Conservation (phyloP, 2,329 filamentous ascomycete species). For the Fusarium solani-melongenae region DNA sequence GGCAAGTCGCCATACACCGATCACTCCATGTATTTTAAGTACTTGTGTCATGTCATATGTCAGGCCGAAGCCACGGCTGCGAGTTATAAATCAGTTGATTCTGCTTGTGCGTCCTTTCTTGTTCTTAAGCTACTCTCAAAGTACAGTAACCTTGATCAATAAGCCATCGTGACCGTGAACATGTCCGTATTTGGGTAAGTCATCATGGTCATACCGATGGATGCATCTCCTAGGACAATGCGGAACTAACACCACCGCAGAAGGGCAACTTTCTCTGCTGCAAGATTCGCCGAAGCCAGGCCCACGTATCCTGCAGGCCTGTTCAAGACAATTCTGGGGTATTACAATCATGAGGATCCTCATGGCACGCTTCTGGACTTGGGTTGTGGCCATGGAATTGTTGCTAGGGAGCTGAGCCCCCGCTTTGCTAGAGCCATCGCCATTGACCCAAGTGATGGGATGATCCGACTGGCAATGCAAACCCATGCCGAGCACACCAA, state of each 20-base stretch:
- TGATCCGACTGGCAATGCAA: slow-evolving; percentile 63
- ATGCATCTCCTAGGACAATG: background rate
- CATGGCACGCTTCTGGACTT: slow-evolving; percentile 62
- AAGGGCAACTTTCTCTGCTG: slow-evolving; percentile 65
- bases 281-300: slow-evolving; percentile 69
- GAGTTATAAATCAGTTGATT: background rate
- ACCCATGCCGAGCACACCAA: slow-evolving; percentile 54
- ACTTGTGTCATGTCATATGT: background rate
- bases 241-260: slow-evolving; percentile 46
- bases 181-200: slow-evolving; percentile 44
- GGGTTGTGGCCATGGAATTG: slow-evolving; percentile 72
- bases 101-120: background rate
- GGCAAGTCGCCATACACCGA: slow-evolving; percentile 31
- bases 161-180: background rate
- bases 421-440: slow-evolving; percentile 63
- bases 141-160: background rate
- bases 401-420: slow-evolving; percentile 64
- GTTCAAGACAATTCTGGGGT: slow-evolving; percentile 64
- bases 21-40: background rate
- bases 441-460: slow-evolving; percentile 67
- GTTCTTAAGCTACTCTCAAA: background rate
- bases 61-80: background rate
- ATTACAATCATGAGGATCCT: slow-evolving; percentile 56
- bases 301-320: slow-evolving; percentile 67
- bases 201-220: background rate